Percentiles rank a stretch among this genome's conserved stretches.
Evolutionary conservation across 2,329 filamentous ascomycete species (phyloP).

Genomic region (Calonectria fujianensis): DNA sequence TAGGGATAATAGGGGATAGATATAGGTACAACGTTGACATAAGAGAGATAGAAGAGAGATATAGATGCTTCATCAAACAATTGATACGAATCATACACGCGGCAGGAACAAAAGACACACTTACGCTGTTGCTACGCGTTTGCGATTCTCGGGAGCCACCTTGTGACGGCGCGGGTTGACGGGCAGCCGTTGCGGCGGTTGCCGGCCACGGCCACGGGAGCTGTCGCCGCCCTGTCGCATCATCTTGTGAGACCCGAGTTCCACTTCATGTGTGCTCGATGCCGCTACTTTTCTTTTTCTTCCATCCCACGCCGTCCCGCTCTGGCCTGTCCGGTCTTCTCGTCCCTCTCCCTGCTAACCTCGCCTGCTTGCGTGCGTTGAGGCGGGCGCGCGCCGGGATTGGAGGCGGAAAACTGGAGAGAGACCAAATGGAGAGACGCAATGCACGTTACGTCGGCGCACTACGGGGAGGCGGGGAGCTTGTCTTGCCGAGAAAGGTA

Average conservation of each 20-base stretch:
- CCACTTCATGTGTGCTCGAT: conserved; percentile 28
- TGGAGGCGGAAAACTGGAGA: background rate
- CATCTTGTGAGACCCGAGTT: conserved; percentile 33
- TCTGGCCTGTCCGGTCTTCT: background rate
- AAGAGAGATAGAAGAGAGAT: background rate
- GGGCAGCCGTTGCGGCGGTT: conserved; percentile 63
- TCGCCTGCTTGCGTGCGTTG: background rate
- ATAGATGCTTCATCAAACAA: background rate
- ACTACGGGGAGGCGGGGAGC: background rate
- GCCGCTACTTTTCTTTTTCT: background rate
- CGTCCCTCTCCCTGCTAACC: background rate
- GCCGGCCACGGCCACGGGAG: conserved; percentile 49
- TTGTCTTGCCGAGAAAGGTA: background rate
- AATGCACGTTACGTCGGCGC: conserved; percentile 18
- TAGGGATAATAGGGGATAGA: background rate
- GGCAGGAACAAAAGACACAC: conserved; percentile 47
- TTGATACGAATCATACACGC: background rate
- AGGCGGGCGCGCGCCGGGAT: background rate
- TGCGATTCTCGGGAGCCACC: conserved; percentile 67
- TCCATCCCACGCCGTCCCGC: conserved; percentile 11
- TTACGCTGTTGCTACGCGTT: conserved; percentile 71
- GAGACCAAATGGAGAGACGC: background rate
- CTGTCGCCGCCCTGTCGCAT: conserved; percentile 45
- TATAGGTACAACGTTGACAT: background rate
- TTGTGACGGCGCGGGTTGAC: conserved; percentile 71